Conservation (phyloP, 805 yeast genomes). For the Candida oleophila region DNA sequence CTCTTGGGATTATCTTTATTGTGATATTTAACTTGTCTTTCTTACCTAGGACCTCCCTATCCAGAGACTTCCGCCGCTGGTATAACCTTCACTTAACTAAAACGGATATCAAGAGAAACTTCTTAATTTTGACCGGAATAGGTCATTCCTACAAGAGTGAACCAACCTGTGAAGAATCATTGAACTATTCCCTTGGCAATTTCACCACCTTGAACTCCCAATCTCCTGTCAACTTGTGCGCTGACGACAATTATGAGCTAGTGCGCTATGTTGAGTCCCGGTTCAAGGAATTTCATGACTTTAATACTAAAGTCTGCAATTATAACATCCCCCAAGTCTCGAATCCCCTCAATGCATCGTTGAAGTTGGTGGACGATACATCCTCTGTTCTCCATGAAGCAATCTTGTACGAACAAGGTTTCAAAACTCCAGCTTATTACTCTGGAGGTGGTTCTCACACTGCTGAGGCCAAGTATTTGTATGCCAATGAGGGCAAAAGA, state of each 20-base stretch:
- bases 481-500: constrained; percentile 28
- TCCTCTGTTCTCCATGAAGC: constrained; percentile 25
- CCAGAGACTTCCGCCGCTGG: constrained; percentile 75
- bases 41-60: constrained; percentile 79
- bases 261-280: constrained; percentile 20
- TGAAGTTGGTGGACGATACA: constrained; percentile 17
- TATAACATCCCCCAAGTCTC: constrained; percentile 15
- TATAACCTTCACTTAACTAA: constrained; percentile 65
- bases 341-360: constrained; percentile 25
- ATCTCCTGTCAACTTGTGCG: constrained; percentile 19
- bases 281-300: constrained; percentile 27
- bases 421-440: constrained; percentile 30
- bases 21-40: constrained; percentile 65
- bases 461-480: constrained; percentile 23
- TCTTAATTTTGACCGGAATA: constrained; percentile 36
- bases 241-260: constrained; percentile 26
- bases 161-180: constrained; percentile 18
- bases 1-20: constrained; percentile 51
- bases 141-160: constrained; percentile 9
- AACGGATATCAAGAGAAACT: constrained; percentile 67
- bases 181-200: constrained; percentile 26
- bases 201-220: constrained; percentile 24
- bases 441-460: constrained; percentile 21
- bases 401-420: constrained; percentile 20
- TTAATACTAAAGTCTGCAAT: constrained; percentile 16